phyloP scores from a whole-genome alignment of 2,329 filamentous ascomycete genomes.

The Pestalotiopsis sp. region DNA sequence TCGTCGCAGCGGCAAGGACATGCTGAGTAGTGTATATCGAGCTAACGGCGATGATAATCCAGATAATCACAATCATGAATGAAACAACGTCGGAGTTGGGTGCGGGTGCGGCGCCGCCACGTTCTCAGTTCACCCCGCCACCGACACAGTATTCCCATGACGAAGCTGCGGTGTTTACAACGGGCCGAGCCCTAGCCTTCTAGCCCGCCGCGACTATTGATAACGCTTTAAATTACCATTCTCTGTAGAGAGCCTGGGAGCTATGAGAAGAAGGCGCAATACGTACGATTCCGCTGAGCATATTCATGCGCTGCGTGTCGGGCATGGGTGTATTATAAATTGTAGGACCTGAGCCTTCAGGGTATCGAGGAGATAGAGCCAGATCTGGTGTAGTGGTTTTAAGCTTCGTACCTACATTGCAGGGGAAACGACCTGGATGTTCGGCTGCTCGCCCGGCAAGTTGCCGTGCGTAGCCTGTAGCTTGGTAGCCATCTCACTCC shows the following conservation, averaged over 20 bases:
- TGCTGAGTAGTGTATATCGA: neutral
- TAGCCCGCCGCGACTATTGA: neutral
- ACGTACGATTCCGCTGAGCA: neutral
- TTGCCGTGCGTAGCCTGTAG: neutral
- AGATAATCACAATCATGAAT: neutral
- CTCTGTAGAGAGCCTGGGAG: neutral
- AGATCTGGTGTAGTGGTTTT: neutral
- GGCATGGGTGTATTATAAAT: neutral
- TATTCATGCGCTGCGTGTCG: neutral
- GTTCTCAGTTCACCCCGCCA: neutral
- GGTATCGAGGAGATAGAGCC: neutral
- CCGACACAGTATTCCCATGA: neutral
- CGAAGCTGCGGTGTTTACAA: neutral
- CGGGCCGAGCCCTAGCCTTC: neutral
- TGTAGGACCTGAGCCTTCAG: neutral
- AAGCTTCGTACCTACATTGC: neutral
- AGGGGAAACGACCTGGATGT: neutral
- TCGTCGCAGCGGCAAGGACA: neutral
- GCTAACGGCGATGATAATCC: neutral
- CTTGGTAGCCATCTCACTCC: neutral
- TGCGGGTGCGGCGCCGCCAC: neutral
- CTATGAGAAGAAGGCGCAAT: neutral
- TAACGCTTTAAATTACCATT: neutral
- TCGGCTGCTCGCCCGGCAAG: neutral
- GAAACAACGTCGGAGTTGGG: neutral